Percentiles rank a stretch among this genome's conserved stretches.
phyloP scores from a whole-genome alignment of 106 monocot species.

The Platanthera guangdongensis region DNA sequence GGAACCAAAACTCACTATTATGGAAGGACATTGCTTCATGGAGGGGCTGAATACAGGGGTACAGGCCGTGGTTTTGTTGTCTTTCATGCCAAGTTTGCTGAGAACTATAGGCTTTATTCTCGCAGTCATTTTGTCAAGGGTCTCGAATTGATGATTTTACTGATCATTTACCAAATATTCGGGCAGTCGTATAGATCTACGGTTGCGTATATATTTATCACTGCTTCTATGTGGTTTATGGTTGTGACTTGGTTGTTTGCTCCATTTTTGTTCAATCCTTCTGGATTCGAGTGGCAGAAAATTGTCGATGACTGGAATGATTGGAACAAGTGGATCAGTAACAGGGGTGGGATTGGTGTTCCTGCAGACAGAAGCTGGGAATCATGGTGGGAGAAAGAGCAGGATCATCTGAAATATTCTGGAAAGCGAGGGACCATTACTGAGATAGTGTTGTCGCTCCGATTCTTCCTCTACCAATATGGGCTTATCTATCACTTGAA shows the following conservation, averaged over 20 bases:
- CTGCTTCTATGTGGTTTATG: conserved; percentile 93
- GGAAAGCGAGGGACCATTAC: conserved; percentile 55
- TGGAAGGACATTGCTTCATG: conserved; percentile 93
- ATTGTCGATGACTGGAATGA: conserved; percentile 94
- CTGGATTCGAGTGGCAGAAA: conserved; percentile 97
- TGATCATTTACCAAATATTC: conserved; percentile 77
- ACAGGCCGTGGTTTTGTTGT: conserved; percentile 98
- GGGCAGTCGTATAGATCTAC: conserved; percentile 60
- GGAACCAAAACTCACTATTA: conserved; percentile 96
- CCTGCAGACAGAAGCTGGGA: conserved; percentile 85
- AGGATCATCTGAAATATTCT: conserved; percentile 71
- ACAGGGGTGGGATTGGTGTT: conserved; percentile 89
- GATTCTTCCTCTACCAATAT: conserved; percentile 94
- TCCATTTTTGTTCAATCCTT: conserved; percentile 90
- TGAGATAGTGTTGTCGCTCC: conserved; percentile 56
- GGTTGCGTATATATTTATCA: conserved; percentile 67
- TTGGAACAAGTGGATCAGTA: conserved; percentile 95
- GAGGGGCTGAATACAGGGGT: conserved; percentile 81
- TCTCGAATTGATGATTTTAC: conserved; percentile 77
- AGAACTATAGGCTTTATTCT: conserved; percentile 84
- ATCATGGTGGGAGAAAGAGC: conserved; percentile 97
- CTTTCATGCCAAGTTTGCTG: conserved; percentile 97
- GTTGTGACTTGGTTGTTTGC: conserved; percentile 94
- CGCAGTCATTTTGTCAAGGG: conserved; percentile 96
- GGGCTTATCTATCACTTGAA: conserved; percentile 90